Base-by-base conservation (phyloP, 176 grass and related monocot species). In the Secale cereale region DNA sequence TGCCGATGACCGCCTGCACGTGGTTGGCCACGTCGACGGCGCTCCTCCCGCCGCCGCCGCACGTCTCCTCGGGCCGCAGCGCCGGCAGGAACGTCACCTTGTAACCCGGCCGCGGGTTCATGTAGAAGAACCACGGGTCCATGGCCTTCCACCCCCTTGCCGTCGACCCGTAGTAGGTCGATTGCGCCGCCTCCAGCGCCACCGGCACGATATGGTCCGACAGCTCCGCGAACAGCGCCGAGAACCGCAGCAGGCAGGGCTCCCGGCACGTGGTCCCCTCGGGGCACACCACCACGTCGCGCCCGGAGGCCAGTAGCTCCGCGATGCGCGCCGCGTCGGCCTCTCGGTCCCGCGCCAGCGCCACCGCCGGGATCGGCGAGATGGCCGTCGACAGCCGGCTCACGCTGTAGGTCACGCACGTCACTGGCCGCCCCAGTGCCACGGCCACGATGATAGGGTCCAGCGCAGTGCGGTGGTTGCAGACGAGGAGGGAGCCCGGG, bases 101-200 rank as follows among this genome's bases (percentile, higher is more conserved):
- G 72, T 76, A 76, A 8, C 45, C 72, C 0, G 72, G 72, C 16
- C 72, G 16, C 17, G 27, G 72, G 45, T 76, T 76, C 72, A 76
- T 76, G 72, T 76, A 76, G 27, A 54, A 76, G 72, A 76, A 76
- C 16, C 72, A 76, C 1, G 72, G 72, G 27, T 76, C 72, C 72
- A 54, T 20, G 72, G 45, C 26, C 72, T 20, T 76, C 72, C 72
- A 76, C 0, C 72, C 72, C 27, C 27, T 30, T 17, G 16, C 45
- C 45, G 72, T 76, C 8, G 72, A 76, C 72, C 72, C 72, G 45
- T 76, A 54, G 72, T 76, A 76, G 3, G 72, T 76, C 1, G 43
- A 26, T 16, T 76, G 72, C 16, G 4, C 2, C 4, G 72, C 43
- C n/a, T n/a, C n/a, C n/a, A n/a, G n/a, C n/a, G n/a, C n/a, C n/a